phyloP scores from a whole-genome alignment of 768 basidiomycete genomes.

The Kondoa subrosea region DNA sequence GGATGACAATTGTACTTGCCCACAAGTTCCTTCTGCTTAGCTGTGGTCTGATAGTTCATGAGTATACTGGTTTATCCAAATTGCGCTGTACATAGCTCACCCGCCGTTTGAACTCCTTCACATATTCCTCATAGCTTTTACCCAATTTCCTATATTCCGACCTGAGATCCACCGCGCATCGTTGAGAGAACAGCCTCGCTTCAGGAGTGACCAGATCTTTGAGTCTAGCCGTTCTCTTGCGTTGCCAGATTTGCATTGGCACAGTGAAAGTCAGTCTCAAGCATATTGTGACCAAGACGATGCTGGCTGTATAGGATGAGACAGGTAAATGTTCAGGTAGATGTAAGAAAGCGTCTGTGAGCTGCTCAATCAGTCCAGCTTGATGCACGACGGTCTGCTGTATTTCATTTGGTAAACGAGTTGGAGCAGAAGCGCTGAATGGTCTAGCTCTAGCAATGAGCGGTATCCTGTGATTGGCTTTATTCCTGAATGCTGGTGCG shows the following conservation, averaged over 20 bases:
- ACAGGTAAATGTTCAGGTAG: not conserved
- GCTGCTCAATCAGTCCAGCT: not conserved
- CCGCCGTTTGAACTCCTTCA: not conserved
- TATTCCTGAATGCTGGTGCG: too few relatives aligned
- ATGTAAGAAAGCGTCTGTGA: conserved; percentile 2
- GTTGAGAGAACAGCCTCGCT: not conserved
- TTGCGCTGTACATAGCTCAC: not conserved
- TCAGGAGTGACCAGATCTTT: not conserved
- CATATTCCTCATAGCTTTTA: not conserved
- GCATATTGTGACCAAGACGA: not conserved
- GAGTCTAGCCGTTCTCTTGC: conserved; percentile 1
- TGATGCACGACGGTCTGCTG: not conserved
- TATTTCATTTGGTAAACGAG: not conserved
- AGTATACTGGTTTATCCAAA: not conserved
- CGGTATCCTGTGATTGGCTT: too few relatives aligned
- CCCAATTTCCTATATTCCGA: not conserved
- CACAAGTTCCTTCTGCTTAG: not conserved
- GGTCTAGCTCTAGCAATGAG: too few relatives aligned
- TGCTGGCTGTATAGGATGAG: not conserved
- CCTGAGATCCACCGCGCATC: not conserved
- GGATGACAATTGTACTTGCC: conserved; percentile 2
- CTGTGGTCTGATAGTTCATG: not conserved
- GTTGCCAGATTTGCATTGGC: conserved; percentile 3
- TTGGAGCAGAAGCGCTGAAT: too few relatives aligned
- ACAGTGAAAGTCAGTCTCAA: not conserved